Evolutionary conservation across 768 basidiomycete genomes (phyloP).

Genomic region (Amanita pseudoporphyria): DNA sequence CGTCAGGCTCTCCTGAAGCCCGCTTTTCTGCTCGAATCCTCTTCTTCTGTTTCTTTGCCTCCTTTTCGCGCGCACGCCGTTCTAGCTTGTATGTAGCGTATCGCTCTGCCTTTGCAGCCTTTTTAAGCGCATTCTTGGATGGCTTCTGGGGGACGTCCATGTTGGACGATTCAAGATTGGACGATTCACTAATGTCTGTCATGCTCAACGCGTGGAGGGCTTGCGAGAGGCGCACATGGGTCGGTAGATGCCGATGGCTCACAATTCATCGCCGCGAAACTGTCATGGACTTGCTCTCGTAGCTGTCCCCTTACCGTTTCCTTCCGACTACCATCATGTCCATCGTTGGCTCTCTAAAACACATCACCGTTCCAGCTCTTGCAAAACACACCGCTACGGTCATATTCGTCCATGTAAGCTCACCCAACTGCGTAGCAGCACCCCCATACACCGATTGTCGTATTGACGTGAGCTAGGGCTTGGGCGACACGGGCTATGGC

Average conservation of each 20-base stretch:
- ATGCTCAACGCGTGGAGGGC: not conserved
- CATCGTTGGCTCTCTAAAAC: slow-evolving; percentile 29
- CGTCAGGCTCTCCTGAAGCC: slow-evolving; percentile 54
- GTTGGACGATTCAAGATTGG: not conserved
- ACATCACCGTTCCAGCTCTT: slow-evolving; percentile 42
- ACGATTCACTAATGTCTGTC: not conserved
- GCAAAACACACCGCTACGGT: slow-evolving; percentile 76
- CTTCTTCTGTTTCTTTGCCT: slow-evolving; percentile 67
- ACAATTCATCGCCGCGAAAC: slow-evolving; percentile 16
- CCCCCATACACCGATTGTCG: not conserved
- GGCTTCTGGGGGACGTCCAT: slow-evolving; percentile 19
- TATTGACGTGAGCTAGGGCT: slow-evolving; percentile 38
- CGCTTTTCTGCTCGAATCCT: slow-evolving; percentile 47
- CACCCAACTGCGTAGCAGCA: no score
- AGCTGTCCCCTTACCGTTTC: slow-evolving; percentile 9
- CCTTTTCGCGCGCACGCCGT: slow-evolving; percentile 69
- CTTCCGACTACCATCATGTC: slow-evolving; percentile 8
- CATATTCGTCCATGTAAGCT: slow-evolving; percentile 82
- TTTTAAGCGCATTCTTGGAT: slow-evolving; percentile 77
- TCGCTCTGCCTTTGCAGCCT: slow-evolving; percentile 61
- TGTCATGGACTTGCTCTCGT: slow-evolving; percentile 16
- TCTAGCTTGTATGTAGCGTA: slow-evolving; percentile 58
- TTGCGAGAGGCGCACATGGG: slow-evolving; percentile 3
- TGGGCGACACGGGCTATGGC: slow-evolving; percentile 68
- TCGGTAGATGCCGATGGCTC: slow-evolving; percentile 39